These are phyloP conservation scores for Penicillium waksmanii DNA, from an alignment of 495 filamentous ascomycete species.

Conservation along the genomic window DNA sequence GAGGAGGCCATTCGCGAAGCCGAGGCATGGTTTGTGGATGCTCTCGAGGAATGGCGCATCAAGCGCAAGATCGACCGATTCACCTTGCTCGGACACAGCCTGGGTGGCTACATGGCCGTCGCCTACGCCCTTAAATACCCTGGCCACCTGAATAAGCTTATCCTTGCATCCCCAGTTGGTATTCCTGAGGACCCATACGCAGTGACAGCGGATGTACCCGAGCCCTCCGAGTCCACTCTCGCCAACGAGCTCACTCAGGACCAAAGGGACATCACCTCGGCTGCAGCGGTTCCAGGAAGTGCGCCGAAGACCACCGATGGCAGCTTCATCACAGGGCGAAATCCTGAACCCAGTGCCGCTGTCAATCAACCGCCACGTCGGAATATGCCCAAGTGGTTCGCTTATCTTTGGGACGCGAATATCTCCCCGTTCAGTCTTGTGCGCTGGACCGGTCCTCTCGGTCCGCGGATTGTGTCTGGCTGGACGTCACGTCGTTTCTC, in stretches of 20 bases:
- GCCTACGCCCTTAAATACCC: conserved; percentile 97
- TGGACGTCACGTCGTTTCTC: conserved; percentile 94
- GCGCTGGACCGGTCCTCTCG: conserved; percentile 87
- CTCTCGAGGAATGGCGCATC: conserved; percentile 92
- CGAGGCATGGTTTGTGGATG: conserved; percentile 95
- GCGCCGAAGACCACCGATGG: conserved; percentile 56
- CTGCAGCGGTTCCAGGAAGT: conserved; percentile 30
- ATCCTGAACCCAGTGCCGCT: conserved; percentile 21
- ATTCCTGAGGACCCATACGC: conserved; percentile 96
- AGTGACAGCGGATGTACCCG: conserved; percentile 77
- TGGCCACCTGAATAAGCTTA: conserved; percentile 90
- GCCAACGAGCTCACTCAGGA: conserved; percentile 76
- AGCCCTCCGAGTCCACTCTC: conserved; percentile 69
- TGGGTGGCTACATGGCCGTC: conserved; percentile 92
- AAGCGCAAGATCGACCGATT: conserved; percentile 88
- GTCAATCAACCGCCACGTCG: conserved; percentile 54
- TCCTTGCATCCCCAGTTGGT: conserved; percentile 90
- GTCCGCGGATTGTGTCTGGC: conserved; percentile 88
- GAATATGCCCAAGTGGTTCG: conserved; percentile 79
- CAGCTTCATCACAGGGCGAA: conserved; percentile 59
- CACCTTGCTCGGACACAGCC: conserved; percentile 87
- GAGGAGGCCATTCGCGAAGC: conserved; percentile 86
- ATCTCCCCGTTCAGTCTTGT: conserved; percentile 92
- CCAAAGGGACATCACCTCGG: conserved; percentile 57
- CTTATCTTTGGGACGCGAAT: conserved; percentile 95